A percentile compares a stretch with the other conserved stretches of the same genome.
Evolutionary conservation across 2,329 filamentous ascomycete species (phyloP).

Genomic region (Alternaria sp.): DNA sequence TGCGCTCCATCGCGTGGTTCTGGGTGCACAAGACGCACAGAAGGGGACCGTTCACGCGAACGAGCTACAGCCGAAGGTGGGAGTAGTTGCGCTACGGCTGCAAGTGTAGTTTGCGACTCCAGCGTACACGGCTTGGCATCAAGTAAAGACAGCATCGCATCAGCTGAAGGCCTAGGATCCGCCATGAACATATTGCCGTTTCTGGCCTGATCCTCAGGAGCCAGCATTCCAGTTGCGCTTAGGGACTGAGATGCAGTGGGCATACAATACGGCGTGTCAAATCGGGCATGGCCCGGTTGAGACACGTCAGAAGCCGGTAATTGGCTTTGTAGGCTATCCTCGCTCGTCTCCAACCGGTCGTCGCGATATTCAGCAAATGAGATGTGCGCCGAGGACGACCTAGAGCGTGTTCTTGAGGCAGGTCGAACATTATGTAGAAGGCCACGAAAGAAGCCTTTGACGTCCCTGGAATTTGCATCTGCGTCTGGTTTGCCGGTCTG

Average conservation of each 20-base stretch:
- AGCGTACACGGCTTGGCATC: slow-evolving; percentile 8
- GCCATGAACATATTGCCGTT: slow-evolving; percentile 20
- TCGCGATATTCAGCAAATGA: slow-evolving; percentile 17
- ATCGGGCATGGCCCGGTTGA: not conserved
- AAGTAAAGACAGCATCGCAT: slow-evolving; percentile 7
- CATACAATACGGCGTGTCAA: slow-evolving; percentile 5
- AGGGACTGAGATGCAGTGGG: slow-evolving; percentile 8
- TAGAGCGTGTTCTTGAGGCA: slow-evolving; percentile 31
- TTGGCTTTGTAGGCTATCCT: slow-evolving; percentile 12
- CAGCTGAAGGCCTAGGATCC: slow-evolving; percentile 18
- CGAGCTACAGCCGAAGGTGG: slow-evolving; percentile 23
- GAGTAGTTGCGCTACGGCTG: slow-evolving; percentile 20
- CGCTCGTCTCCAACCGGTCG: slow-evolving; percentile 12
- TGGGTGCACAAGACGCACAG: slow-evolving; percentile 29
- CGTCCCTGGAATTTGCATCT: slow-evolving; percentile 19
- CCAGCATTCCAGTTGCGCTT: slow-evolving; percentile 4
- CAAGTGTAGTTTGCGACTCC: slow-evolving; percentile 13
- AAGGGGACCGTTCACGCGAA: slow-evolving; percentile 25
- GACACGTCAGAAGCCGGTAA: slow-evolving; percentile 1
- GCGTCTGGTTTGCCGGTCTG: slow-evolving; percentile 14
- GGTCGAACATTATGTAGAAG: slow-evolving; percentile 35
- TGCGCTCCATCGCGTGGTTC: slow-evolving; percentile 34
- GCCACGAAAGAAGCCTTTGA: slow-evolving; percentile 36
- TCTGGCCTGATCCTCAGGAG: slow-evolving; percentile 21
- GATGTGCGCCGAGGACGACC: slow-evolving; percentile 27